These are phyloP conservation scores for Penicillium ucsense DNA, from an alignment of 495 filamentous ascomycete species.

Conservation along the genomic window DNA sequence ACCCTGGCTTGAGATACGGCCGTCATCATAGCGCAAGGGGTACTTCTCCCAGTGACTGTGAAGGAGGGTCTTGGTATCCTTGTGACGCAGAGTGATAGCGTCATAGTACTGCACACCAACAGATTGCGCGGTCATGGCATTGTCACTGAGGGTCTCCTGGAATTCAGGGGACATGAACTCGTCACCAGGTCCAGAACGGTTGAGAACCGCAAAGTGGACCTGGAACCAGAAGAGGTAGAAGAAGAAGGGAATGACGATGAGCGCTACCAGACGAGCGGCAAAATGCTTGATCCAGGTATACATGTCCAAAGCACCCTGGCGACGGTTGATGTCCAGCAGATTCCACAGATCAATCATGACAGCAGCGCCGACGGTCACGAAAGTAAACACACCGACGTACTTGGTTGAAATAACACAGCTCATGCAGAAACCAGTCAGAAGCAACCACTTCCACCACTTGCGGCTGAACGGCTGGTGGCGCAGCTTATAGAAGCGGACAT, in stretches of 20 bases:
- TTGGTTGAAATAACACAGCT: conserved; percentile 98
- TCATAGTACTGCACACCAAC: conserved; percentile 86
- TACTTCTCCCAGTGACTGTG: conserved; percentile 89
- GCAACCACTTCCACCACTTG: conserved; percentile 99
- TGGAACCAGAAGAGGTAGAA: conserved; percentile 99
- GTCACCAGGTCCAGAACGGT: conserved; percentile 83
- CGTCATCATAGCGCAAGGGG: conserved; percentile 92
- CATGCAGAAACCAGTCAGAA: conserved; percentile 85
- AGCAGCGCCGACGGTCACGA: conserved; percentile 91
- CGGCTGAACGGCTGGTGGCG: conserved; percentile 79
- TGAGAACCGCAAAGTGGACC: conserved; percentile 89
- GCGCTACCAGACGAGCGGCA: conserved; percentile 65
- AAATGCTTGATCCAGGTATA: conserved; percentile 83
- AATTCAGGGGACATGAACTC: conserved; percentile 99
- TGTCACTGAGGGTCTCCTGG: conserved; percentile 92
- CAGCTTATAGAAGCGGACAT: conserved; percentile 96
- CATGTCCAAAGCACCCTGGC: conserved; percentile 65
- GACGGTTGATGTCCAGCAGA: conserved; percentile 77
- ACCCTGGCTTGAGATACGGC: conserved; percentile 91
- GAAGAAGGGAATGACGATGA: conserved; percentile 87
- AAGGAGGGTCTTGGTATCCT: conserved; percentile 92
- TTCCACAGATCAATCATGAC: conserved; percentile 94
- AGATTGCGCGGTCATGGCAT: conserved; percentile 78
- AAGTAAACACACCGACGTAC: conserved; percentile 94
- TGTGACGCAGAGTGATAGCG: conserved; percentile 78